Base-by-base conservation (phyloP, 2,329 filamentous ascomycete genomes). In the Trichophyton benhamiae region DNA sequence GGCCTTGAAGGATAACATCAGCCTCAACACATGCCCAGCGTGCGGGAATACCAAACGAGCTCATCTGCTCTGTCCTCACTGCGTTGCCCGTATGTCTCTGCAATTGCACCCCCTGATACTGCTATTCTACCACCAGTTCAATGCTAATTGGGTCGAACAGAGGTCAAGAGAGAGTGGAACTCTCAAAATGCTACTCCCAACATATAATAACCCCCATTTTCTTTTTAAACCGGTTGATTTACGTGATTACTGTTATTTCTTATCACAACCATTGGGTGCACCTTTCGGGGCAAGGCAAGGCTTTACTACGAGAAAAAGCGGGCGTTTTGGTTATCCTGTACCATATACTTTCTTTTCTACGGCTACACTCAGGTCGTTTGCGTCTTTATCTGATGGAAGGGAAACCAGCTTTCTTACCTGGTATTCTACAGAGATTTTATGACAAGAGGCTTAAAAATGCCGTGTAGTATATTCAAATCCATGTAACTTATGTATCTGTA, bases 11-110 rank as follows among this genome's bases (percentile, higher is more conserved):
- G 94, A 99, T 72, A 85, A 95, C 62, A 94, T 87, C 65, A 83
- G 84, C 60, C 77, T 99, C 67, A 95, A 91, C 78, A 89, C 85
- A 71, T 99, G 94, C 72, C 88, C 92, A 0, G 89, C 86, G 13
- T 99, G 94, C 69, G 95, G 94, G 57, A 83, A 87, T 71, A 78
- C 85, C 27, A 99, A 99, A 80, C 86, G 90, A 72, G 87, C 90
- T 70, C 94, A 99, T 78, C 79, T 91, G 41, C 74, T 99, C 66
- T 99, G 94, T 75, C 86, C 90, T 20, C 85, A 88, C 70, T 99
- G 94, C 75, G 86, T 95, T 64, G 79, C 83, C 74, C 87, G 91
- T 95, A 48, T 11, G 42, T 60, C 6, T 20, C 22, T 38, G 25
- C 22, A 20, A 20, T 17, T 25, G 13, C 13, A n/a, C 22, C 20